Conservation (phyloP, 1,284 basidiomycete species). For the Sphagnurus paluster region DNA sequence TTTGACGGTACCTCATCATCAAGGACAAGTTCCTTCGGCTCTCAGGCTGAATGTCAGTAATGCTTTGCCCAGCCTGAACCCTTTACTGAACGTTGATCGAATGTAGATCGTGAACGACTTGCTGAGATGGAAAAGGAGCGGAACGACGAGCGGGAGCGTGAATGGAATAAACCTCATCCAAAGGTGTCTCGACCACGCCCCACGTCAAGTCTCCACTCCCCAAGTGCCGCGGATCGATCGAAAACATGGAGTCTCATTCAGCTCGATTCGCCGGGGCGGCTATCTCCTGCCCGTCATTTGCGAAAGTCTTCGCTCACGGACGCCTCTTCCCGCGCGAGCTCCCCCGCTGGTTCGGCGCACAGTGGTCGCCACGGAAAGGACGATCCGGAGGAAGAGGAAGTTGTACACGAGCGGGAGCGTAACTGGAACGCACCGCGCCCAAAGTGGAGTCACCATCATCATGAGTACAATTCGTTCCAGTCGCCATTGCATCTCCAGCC, state of each 20-base stretch:
- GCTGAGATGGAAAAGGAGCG: constrained; percentile 42
- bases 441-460: constrained; percentile 39
- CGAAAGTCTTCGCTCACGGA: constrained; percentile 30
- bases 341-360: constrained; percentile 37
- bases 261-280: constrained; percentile 32
- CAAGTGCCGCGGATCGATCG: constrained; percentile 18
- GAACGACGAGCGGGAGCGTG: constrained; percentile 46
- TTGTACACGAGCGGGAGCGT: constrained; percentile 41
- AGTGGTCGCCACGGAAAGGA: constrained; percentile 34
- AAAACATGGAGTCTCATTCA: constrained; percentile 29
- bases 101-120: constrained; percentile 46
- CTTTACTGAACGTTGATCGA: background rate
- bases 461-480: too few species aligned
- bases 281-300: constrained; percentile 22
- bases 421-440: constrained; percentile 64
- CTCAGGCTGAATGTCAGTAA: constrained; percentile 47
- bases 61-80: background rate
- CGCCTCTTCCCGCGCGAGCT: constrained; percentile 38
- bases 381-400: constrained; percentile 36
- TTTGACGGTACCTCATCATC: constrained; percentile 34
- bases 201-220: constrained; percentile 28
- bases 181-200: constrained; percentile 26
- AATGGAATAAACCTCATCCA: constrained; percentile 53
- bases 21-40: constrained; percentile 42
- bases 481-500: constrained; percentile 17